Evolutionary conservation across 768 basidiomycete genomes (phyloP), one percentile per base, ranked within the genome.

Genomic region (Mycena indigotica): DNA sequence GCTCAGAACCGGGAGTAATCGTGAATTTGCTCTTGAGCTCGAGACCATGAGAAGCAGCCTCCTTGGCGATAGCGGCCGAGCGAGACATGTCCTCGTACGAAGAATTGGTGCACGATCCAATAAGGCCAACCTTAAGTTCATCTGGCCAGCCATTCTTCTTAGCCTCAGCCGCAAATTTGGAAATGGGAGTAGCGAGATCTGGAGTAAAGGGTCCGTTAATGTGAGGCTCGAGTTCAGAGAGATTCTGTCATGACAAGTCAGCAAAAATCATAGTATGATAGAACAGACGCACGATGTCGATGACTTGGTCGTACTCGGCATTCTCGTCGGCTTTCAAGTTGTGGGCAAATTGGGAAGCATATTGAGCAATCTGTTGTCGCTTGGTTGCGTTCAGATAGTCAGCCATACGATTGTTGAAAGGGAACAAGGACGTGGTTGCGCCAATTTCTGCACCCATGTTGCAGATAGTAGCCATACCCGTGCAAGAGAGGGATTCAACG

Each of bases 391-490:
- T 84, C 72, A 99, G 80, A 77, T 98, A 99, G 70, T 88, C 83
- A 67, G 71, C 82, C 97, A 98, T 98, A 69, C 95, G 93, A 64
- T 78, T 72, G 80, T 98, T 99, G 87, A 91, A 98, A 67, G 97
- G 97, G 93, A 99, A 99, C 66, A 98, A 77, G 17, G 96, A 98
- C 21, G 97, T 98, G 10, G 97, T 99, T 32, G 97, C 97, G 72
- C 96, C 96, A 68, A 98, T 98, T 77, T 99, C 96, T 66, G 96
- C 96, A 82, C 96, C 96, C 96, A 98, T 99, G 86, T 98, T 99
- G 76, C 96, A 98, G 69, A 99, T 96, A 21, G 96, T 98, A 52
- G 93, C 96, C 95, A 98, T 97, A 75, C 96, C 96, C 48, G 96
- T 99, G 84, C 91, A 93, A 48, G 95, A 97, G 59, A 99, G 84